Conservation (phyloP, 129 eudicot species). For the Tanacetum coccineum region DNA sequence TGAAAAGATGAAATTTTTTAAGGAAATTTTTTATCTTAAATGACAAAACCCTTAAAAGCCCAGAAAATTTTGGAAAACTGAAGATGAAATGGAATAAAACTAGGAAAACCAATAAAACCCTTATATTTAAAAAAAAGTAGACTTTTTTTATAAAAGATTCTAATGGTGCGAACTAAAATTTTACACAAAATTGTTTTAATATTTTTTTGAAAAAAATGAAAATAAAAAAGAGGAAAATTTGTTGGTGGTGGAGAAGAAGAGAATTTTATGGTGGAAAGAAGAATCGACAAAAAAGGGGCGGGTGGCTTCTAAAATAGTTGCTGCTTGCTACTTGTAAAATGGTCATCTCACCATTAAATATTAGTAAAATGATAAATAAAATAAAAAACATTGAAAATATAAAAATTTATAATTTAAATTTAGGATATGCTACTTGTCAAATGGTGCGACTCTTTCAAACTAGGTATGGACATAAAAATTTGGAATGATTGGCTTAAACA, state of each 20-base stretch:
- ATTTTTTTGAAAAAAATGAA: neutral
- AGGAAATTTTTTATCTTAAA: neutral
- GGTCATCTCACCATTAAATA: slow-evolving; percentile 12
- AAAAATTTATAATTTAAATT: no score
- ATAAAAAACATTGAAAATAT: neutral
- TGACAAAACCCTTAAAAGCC: neutral
- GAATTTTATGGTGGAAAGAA: slow-evolving; percentile 35
- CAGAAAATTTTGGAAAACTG: neutral
- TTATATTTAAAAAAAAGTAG: neutral
- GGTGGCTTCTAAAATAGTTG: slow-evolving; percentile 22
- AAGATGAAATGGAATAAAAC: slow-evolving; percentile 16
- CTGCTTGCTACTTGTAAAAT: neutral
- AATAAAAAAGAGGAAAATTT: slow-evolving; percentile 23
- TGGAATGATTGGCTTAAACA: no score
- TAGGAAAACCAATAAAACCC: slow-evolving; percentile 4
- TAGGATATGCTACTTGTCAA: no score
- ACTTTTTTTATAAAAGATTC: slow-evolving; percentile 11
- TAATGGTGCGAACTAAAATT: slow-evolving; percentile 21
- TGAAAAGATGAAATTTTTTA: neutral
- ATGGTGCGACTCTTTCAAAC: no score
- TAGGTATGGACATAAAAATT: no score
- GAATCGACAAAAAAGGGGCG: slow-evolving; percentile 18
- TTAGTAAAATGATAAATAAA: neutral
- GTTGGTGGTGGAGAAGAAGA: slow-evolving; percentile 31
- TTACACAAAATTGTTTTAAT: neutral